A percentile compares a stretch with the other conserved stretches of the same genome.
These are phyloP conservation scores for Yamadazyma conglobata DNA, from an alignment of 1,139 yeast species.

Conservation along the genomic window DNA sequence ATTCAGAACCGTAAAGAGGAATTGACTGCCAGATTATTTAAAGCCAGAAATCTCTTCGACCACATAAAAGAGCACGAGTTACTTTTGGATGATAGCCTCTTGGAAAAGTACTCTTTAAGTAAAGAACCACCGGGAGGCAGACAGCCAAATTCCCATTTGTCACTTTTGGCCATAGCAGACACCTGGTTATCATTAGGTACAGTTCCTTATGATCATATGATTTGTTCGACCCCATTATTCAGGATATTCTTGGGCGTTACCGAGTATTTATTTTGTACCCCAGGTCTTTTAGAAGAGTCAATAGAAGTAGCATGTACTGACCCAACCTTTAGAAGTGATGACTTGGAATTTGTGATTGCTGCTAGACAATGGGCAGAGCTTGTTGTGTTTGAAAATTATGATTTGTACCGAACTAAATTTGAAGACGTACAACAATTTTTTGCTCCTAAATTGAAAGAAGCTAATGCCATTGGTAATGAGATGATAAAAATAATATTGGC, in stretches of 20 bases:
- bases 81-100: conserved; percentile 72
- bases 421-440: conserved; percentile 79
- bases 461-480: conserved; percentile 87
- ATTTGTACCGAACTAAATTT: conserved; percentile 67
- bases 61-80: conserved; percentile 56
- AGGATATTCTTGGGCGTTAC: conserved; percentile 92
- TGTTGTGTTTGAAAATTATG: conserved; percentile 73
- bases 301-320: conserved; percentile 67
- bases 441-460: conserved; percentile 83
- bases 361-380: conserved; percentile 84
- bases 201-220: conserved; percentile 93
- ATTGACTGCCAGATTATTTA: conserved; percentile 52
- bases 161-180: conserved; percentile 86
- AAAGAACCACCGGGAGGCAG: conserved; percentile 69
- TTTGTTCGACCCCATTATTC: conserved; percentile 90
- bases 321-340: conserved; percentile 76
- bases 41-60: conserved; percentile 78
- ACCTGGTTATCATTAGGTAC: conserved; percentile 86
- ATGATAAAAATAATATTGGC: conserved; percentile 84
- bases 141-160: conserved; percentile 84
- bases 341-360: conserved; percentile 78
- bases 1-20: conserved; percentile 62
- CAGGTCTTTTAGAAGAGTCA: conserved; percentile 75
- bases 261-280: conserved; percentile 84
- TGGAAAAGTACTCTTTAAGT: conserved; percentile 76